These are phyloP conservation scores for Zymoseptoria pseudotritici DNA, from an alignment of 2,329 filamentous ascomycete genomes.

Conservation along the genomic window DNA sequence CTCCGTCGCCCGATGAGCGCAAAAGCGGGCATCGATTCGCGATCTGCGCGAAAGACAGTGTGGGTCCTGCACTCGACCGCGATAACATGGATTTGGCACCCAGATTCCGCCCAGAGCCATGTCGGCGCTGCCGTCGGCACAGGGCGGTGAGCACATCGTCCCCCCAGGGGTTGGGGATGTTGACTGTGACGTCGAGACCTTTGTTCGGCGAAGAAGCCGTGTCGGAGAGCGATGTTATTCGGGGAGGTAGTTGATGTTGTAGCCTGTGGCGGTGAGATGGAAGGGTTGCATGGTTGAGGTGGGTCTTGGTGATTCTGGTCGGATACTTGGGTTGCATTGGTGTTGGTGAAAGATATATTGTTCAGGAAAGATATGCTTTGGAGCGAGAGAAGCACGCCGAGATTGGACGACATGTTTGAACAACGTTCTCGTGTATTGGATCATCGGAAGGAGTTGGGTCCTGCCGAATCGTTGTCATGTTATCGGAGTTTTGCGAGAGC, in stretches of 20 bases:
- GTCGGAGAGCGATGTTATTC: conserved; percentile 26
- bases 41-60: conserved; percentile 18
- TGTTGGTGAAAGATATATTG: neutral
- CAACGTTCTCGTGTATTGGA: neutral
- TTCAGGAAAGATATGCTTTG: neutral
- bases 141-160: conserved; percentile 22
- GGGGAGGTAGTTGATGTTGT: conserved; percentile 28
- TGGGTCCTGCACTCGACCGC: conserved; percentile 9
- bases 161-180: conserved; percentile 25
- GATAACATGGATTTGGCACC: conserved; percentile 20
- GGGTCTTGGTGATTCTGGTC: too few relatives aligned
- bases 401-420: too few relatives aligned
- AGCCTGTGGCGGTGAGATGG: conserved; percentile 22
- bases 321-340: too few relatives aligned
- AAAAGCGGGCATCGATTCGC: conserved; percentile 17
- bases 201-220: conserved; percentile 27
- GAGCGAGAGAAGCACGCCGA: too few relatives aligned
- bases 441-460: neutral
- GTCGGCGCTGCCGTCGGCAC: conserved; percentile 16
- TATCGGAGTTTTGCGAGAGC: neutral
- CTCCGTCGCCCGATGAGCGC: conserved; percentile 12
- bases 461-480: neutral
- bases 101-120: conserved; percentile 17
- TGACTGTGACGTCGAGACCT: conserved; percentile 25
- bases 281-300: conserved; percentile 8